Base-by-base conservation (phyloP, 352 stramenopile genomes). In the Pythium myriotylum region DNA sequence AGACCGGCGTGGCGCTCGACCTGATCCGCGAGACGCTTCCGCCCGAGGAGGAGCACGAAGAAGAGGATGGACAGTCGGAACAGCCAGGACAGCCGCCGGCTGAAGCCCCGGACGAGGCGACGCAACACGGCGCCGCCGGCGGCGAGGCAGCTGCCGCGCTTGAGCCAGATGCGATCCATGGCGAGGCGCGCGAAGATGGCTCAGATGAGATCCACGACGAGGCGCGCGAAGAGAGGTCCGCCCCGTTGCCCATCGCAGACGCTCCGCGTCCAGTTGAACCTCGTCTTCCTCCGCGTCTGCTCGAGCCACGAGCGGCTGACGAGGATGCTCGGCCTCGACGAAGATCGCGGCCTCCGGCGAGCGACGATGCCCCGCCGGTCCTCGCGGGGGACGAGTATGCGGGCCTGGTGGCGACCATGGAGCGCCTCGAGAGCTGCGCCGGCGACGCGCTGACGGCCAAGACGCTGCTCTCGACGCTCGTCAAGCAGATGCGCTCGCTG, bases 401-500 rank as follows among this genome's bases (percentile, higher is more conserved):
- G 10, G 65, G 56, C 19, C 77, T 85, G 35, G 10, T 79, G 7
- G 67, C 80, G 32, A 79, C 76, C 3, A 70, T 91, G 26, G 50
- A 88, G 33, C 39, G 76, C n/a, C 59, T 93, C 4, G 70, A 76
- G 26, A 73, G 56, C 14, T 64, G 63, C n/a, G 33, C 82, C 8
- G 56, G 26, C 24, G 79, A 90, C 54, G 58, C 80, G n/a, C 42
- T 69, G 20, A 62, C 67, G 16, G 77, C 78, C 45, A 93, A 93
- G 57, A 77, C 70, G 0, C 72, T 84, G 23, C 68, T 93, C 3
- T 91, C 84, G 2, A 74, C 68, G 2, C 77, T 93, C 26, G 80
- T 91, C 8, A 91, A 94, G 56, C 81, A 94, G 19, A 87, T 92
- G 73, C 81, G 85, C n/a, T 65, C 82, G 0, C 86, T 79, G 46